Conservation (phyloP, 2,329 filamentous ascomycete species). For the Bertia moriformis region DNA sequence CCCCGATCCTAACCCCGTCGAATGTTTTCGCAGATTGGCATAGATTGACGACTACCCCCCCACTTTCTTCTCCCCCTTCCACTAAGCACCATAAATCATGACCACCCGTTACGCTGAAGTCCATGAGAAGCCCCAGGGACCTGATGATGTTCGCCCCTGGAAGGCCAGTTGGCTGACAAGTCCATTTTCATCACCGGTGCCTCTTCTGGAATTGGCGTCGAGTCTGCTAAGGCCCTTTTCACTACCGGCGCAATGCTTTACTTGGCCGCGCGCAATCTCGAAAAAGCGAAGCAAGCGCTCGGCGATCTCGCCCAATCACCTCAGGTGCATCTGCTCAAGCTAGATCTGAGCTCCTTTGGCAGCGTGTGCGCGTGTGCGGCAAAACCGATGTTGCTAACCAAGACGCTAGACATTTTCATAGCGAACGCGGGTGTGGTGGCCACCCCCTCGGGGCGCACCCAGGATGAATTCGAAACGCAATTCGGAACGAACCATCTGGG, state of each 20-base stretch:
- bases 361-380: conserved; percentile 13
- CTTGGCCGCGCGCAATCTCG: conserved; percentile 15
- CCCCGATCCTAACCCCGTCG: no score
- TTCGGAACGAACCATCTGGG: background rate
- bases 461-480: background rate
- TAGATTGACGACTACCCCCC: no score
- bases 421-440: conserved; percentile 31
- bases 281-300: conserved; percentile 13
- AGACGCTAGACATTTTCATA: conserved; percentile 22
- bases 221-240: conserved; percentile 17
- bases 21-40: no score
- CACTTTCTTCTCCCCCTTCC: background rate
- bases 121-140: conserved; percentile 5
- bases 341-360: conserved; percentile 15
- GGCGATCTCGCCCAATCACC: conserved; percentile 8
- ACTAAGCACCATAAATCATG: background rate
- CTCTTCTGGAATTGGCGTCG: conserved; percentile 19
- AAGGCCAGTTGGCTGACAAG: conserved; percentile 11
- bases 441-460: conserved; percentile 12
- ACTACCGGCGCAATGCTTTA: conserved; percentile 17
- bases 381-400: conserved; percentile 10
- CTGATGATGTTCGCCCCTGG: conserved; percentile 7
- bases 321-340: conserved; percentile 14
- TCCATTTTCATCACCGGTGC: conserved; percentile 20
- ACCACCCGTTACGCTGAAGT: conserved; percentile 6